Evolutionary conservation across 2,329 filamentous ascomycete genomes (phyloP).

Genomic region (Aureobasidium sp.): DNA sequence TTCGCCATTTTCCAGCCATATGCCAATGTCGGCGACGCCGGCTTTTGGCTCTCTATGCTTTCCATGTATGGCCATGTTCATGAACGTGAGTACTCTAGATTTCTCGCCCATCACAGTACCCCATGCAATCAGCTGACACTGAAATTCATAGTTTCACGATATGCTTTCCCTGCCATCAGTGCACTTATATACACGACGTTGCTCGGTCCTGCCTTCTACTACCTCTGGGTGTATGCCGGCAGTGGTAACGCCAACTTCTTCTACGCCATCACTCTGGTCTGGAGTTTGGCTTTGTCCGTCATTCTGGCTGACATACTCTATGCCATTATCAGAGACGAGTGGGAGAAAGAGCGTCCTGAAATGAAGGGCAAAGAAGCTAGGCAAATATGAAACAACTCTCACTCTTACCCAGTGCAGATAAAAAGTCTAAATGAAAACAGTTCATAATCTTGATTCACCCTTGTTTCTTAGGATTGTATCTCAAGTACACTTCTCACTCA

Average conservation of each 20-base stretch:
- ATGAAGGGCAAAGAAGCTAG: slow-evolving; percentile 81
- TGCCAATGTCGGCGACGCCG: slow-evolving; percentile 83
- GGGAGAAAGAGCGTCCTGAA: slow-evolving; percentile 86
- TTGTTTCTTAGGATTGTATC: no score
- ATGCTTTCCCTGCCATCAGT: slow-evolving; percentile 78
- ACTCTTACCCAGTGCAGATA: neutral
- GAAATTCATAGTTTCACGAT: slow-evolving; percentile 65
- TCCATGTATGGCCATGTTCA: slow-evolving; percentile 88
- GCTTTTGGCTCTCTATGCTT: slow-evolving; percentile 74
- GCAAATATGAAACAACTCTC: slow-evolving; percentile 54
- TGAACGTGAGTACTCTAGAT: slow-evolving; percentile 51
- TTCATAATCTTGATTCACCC: neutral
- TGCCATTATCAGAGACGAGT: slow-evolving; percentile 83
- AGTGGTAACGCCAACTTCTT: slow-evolving; percentile 99
- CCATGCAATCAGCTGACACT: neutral
- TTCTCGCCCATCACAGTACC: neutral
- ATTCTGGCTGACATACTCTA: slow-evolving; percentile 83
- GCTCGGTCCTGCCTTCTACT: slow-evolving; percentile 89
- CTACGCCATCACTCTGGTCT: slow-evolving; percentile 97
- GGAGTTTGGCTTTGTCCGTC: slow-evolving; percentile 84
- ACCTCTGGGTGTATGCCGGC: slow-evolving; percentile 96
- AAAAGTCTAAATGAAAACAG: neutral
- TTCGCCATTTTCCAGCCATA: slow-evolving; percentile 97
- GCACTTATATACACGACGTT: slow-evolving; percentile 82
- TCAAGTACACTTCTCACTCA: no score